Percentiles rank a stretch among this genome's conserved stretches.
These are phyloP conservation scores for Colletotrichum phormii DNA, from an alignment of 2,329 filamentous ascomycete genomes.

Conservation along the genomic window DNA sequence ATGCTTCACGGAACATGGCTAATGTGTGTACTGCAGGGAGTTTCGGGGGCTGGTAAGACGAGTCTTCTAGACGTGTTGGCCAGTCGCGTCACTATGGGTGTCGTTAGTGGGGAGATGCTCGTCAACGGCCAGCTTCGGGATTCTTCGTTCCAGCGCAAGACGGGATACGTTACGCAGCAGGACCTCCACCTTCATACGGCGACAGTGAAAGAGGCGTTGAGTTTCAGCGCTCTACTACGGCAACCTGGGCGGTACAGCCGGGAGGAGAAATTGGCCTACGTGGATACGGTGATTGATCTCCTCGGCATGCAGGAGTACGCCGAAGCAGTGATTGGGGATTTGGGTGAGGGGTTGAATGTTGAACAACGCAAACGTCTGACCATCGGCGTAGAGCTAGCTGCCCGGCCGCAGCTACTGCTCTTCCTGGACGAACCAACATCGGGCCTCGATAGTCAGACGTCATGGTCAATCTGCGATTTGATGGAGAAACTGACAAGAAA, in stretches of 20 bases:
- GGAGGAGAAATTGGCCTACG: slow-evolving; percentile 42
- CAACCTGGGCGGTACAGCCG: slow-evolving; percentile 69
- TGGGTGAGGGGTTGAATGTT: slow-evolving; percentile 65
- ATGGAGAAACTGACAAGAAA: slow-evolving; percentile 71
- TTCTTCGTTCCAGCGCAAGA: slow-evolving; percentile 74
- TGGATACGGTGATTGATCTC: slow-evolving; percentile 45
- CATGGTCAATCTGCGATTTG: slow-evolving; percentile 78
- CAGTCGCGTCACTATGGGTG: slow-evolving; percentile 75
- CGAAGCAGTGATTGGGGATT: slow-evolving; percentile 75
- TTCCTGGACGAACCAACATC: slow-evolving; percentile 85
- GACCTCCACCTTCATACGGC: slow-evolving; percentile 53
- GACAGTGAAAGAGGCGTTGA: slow-evolving; percentile 71
- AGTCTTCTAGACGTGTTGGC: slow-evolving; percentile 72
- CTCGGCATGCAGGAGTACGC: slow-evolving; percentile 70
- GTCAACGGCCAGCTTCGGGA: slow-evolving; percentile 73
- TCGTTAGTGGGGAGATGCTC: slow-evolving; percentile 74
- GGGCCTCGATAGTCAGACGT: slow-evolving; percentile 79
- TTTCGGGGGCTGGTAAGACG: slow-evolving; percentile 50
- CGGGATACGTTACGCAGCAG: slow-evolving; percentile 75
- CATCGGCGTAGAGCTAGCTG: slow-evolving; percentile 82
- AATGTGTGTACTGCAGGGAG: slow-evolving; percentile 8
- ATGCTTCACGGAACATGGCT: slow-evolving; percentile 41
- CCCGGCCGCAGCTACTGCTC: slow-evolving; percentile 77
- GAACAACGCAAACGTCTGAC: slow-evolving; percentile 69
- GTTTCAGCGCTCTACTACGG: slow-evolving; percentile 75